Evolutionary conservation across 2,329 filamentous ascomycete species (phyloP).

Genomic region (Phyllosticta ampelicida): DNA sequence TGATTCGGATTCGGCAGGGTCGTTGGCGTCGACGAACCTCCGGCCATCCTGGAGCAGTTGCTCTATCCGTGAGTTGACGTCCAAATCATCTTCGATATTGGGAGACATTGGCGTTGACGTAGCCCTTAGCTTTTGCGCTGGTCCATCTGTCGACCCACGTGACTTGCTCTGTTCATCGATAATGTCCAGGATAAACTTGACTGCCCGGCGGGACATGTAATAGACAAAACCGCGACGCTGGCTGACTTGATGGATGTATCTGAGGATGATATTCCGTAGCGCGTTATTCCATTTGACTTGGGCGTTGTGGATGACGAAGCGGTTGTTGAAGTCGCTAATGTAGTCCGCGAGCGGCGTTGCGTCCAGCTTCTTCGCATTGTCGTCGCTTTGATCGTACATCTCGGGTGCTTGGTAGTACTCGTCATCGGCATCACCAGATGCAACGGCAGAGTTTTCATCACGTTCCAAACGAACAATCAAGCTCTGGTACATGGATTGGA

Average conservation of each 20-base stretch:
- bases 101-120: slow-evolving; percentile 20
- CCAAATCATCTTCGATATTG: slow-evolving; percentile 49
- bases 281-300: slow-evolving; percentile 99
- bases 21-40: slow-evolving; percentile 67
- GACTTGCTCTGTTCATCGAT: slow-evolving; percentile 84
- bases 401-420: slow-evolving; percentile 42
- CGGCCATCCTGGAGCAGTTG: slow-evolving; percentile 76
- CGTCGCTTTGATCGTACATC: slow-evolving; percentile 38
- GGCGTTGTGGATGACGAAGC: slow-evolving; percentile 95
- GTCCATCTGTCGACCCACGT: slow-evolving; percentile 34
- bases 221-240: slow-evolving; percentile 95
- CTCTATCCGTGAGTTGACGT: slow-evolving; percentile 75
- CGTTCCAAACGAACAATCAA: slow-evolving; percentile 46
- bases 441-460: slow-evolving; percentile 42
- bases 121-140: slow-evolving; percentile 14
- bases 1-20: slow-evolving; percentile 32
- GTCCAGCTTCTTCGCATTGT: slow-evolving; percentile 45
- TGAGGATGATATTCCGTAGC: slow-evolving; percentile 86
- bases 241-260: slow-evolving; percentile 94
- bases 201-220: slow-evolving; percentile 87
- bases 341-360: slow-evolving; percentile 67
- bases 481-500: slow-evolving; percentile 47
- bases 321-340: slow-evolving; percentile 91
- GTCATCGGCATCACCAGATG: slow-evolving; percentile 30
- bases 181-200: slow-evolving; percentile 97